Conservation (phyloP, 768 basidiomycete genomes). For the Suillus paluster region DNA sequence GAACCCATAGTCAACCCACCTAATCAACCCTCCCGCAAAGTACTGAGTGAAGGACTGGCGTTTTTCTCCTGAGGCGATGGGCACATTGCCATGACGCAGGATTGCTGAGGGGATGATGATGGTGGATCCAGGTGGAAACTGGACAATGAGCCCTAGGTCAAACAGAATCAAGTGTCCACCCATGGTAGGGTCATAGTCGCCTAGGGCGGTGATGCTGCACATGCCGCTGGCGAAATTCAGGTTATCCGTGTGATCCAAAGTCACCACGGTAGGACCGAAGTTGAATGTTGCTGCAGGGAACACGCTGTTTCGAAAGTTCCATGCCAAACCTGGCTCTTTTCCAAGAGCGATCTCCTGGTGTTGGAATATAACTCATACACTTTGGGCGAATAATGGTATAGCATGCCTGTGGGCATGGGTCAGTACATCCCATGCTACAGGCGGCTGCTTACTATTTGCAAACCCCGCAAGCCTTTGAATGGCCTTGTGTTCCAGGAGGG, state of each 20-base stretch:
- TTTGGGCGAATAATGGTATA: slow-evolving; percentile 26
- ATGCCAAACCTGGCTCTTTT: slow-evolving; percentile 11
- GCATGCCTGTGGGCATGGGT: slow-evolving; percentile 12
- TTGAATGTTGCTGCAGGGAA: slow-evolving; percentile 37
- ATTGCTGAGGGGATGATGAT: slow-evolving; percentile 36
- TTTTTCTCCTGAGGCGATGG: slow-evolving; percentile 19
- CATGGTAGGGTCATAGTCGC: slow-evolving; percentile 29
- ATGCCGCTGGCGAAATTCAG: slow-evolving; percentile 36
- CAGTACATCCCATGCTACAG: too few species aligned
- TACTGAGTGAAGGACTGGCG: slow-evolving; percentile 34
- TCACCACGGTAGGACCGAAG: slow-evolving; percentile 24
- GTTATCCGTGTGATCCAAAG: slow-evolving; percentile 28
- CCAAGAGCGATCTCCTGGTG: background rate
- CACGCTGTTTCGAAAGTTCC: slow-evolving; percentile 31
- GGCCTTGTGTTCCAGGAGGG: slow-evolving; percentile 5
- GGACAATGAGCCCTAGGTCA: slow-evolving; percentile 30
- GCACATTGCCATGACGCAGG: slow-evolving; percentile 30
- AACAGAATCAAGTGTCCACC: slow-evolving; percentile 40
- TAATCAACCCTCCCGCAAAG: slow-evolving; percentile 30
- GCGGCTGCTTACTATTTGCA: slow-evolving; percentile 16
- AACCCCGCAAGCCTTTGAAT: slow-evolving; percentile 25
- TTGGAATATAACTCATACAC: slow-evolving; percentile 21
- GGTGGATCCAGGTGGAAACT: slow-evolving; percentile 28
- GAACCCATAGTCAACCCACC: slow-evolving; percentile 27
- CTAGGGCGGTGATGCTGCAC: slow-evolving; percentile 37